Evolutionary conservation across 2,329 filamentous ascomycete species (phyloP).

Genomic region (Fusarium fujikuroi): DNA sequence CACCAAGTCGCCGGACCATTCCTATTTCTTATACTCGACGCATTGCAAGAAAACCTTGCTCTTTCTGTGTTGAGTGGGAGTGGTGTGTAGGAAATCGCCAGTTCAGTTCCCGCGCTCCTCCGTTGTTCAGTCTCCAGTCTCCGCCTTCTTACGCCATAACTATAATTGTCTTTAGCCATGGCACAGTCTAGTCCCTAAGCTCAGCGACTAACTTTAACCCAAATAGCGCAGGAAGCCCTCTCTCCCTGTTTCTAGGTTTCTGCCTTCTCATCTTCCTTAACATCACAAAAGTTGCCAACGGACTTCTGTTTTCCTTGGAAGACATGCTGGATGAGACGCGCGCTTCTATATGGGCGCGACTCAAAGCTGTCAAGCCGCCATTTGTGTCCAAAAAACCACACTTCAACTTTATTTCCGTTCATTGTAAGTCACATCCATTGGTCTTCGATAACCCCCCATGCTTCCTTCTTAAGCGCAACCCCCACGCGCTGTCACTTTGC

Average conservation of each 20-base stretch:
- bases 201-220: conserved; percentile 26
- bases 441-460: neutral
- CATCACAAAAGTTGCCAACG: conserved; percentile 8
- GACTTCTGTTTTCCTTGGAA: conserved; percentile 14
- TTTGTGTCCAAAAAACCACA: conserved; percentile 71
- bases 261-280: conserved; percentile 22
- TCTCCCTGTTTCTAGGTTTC: conserved; percentile 20
- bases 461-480: conserved; percentile 7
- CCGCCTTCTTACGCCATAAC: conserved; percentile 31
- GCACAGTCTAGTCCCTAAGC: conserved; percentile 22
- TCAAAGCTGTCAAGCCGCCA: conserved; percentile 64
- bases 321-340: conserved; percentile 50
- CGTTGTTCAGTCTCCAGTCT: conserved; percentile 15
- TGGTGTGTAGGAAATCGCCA: conserved; percentile 27
- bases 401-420: conserved; percentile 84
- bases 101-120: conserved; percentile 22
- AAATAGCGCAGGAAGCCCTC: conserved; percentile 28
- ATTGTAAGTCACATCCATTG: conserved; percentile 68
- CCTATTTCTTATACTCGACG: conserved; percentile 6
- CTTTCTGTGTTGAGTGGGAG: neutral
- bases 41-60: conserved; percentile 30
- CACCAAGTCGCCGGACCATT: conserved; percentile 2
- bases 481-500: conserved; percentile 34
- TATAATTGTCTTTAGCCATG: conserved; percentile 31
- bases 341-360: conserved; percentile 53